phyloP scores from a whole-genome alignment of 352 stramenopile species.

The Phytophthora citrophthora region DNA sequence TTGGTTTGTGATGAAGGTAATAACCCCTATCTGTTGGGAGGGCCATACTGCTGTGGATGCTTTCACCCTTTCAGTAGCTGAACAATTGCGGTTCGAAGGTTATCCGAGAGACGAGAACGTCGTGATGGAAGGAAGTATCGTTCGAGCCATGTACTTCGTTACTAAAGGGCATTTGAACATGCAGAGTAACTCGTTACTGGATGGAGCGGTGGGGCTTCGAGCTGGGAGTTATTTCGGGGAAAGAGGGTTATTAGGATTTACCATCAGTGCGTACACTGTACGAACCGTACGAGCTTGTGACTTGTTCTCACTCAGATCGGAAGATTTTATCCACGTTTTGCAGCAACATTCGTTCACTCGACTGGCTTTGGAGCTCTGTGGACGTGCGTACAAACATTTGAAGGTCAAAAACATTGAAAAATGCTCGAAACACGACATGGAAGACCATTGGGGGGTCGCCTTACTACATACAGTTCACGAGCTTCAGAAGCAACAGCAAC shows the following conservation, averaged over 20 bases:
- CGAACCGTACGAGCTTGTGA: slow-evolving; percentile 37
- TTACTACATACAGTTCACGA: slow-evolving; percentile 21
- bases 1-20: slow-evolving; percentile 45
- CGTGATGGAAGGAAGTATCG: slow-evolving; percentile 61
- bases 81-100: slow-evolving; percentile 59
- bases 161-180: slow-evolving; percentile 58
- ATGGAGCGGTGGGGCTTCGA: slow-evolving; percentile 24
- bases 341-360: slow-evolving; percentile 26
- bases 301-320: slow-evolving; percentile 35
- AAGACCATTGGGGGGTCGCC: slow-evolving; percentile 27
- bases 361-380: slow-evolving; percentile 27
- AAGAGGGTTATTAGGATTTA: slow-evolving; percentile 54
- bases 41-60: slow-evolving; percentile 15
- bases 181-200: slow-evolving; percentile 31
- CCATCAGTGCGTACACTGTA: slow-evolving; percentile 49
- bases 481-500: slow-evolving; percentile 4
- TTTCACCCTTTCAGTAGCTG: slow-evolving; percentile 40
- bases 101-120: slow-evolving; percentile 67
- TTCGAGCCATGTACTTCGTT: slow-evolving; percentile 75
- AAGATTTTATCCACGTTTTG: slow-evolving; percentile 50
- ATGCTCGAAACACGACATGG: slow-evolving; percentile 33
- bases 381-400: slow-evolving; percentile 15
- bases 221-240: slow-evolving; percentile 69
- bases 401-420: slow-evolving; percentile 1
- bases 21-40: slow-evolving; percentile 37